Evolutionary conservation across 306 rosid genomes (phyloP), one percentile per base, ranked within the genome.

Genomic region (Ormosia emarginata): DNA sequence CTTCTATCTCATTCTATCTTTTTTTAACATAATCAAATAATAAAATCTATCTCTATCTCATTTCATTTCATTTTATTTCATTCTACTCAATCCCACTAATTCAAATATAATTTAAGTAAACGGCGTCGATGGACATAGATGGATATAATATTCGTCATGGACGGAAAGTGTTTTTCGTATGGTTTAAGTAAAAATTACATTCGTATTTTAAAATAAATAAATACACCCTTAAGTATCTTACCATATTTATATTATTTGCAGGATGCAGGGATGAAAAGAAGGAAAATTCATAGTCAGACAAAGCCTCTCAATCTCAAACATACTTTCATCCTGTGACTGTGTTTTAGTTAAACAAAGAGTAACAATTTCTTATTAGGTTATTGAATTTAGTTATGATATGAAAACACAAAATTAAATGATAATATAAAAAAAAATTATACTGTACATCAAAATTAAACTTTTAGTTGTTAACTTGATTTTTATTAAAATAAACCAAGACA

Each of bases 121-220:
- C 5, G 6, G 47, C 44, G 18, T 24, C 7, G 44, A 56, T 56
- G 34, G 39, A 7, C 3, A 7, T 6, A 15, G 14, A 46, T 58
- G 15, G 6, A 34, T 43, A 55, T 44, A 62, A 43, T 10, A 55
- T 12, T 14, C 69, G 24, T 15, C 50, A 57, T 44, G 15, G n/a
- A 37, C 6, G 33, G n/a, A 40, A 58, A 64, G 5, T 32, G 29
- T 7, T 74, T 49, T 57, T 30, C 40, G 40, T 84, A 57, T 30
- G 64, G 39, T 67, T 79, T 79, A 79, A 79, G 80, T 73, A 58
- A 67, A 47, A 65, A 10, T 29, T 29, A 17, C 79, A 36, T 57
- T 73, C 49, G 56, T 44, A 56, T 39, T 29, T 32, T 67, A 32
- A 40, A 52, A 62, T 49, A 46, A 44, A 30, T 15, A 37, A 47